Evolutionary conservation across 352 stramenopile genomes (phyloP).

Genomic region (Plasmopara halstedii): DNA sequence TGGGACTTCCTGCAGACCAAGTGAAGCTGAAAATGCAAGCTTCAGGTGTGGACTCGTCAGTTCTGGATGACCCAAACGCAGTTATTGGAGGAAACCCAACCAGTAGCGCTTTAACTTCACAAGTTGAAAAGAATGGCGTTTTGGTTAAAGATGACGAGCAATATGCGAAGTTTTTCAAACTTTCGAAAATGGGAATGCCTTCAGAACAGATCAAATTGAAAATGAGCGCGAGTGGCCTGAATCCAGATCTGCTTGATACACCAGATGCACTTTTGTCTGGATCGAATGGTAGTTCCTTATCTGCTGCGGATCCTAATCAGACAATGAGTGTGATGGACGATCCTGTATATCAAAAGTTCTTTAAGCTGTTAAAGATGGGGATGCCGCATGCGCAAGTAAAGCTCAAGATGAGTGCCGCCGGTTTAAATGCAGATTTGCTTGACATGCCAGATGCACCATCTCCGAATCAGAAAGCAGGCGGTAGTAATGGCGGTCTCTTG

Average conservation of each 20-base stretch:
- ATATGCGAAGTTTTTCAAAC: conserved; percentile 96
- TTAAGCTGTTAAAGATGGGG: conserved; percentile 91
- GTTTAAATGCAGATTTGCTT: conserved; percentile 52
- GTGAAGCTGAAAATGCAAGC: conserved; percentile 85
- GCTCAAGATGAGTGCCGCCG: conserved; percentile 85
- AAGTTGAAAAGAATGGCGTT: conserved; percentile 6
- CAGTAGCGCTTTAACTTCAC: background rate
- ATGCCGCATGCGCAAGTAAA: conserved; percentile 89
- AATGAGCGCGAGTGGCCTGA: conserved; percentile 89
- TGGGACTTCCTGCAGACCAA: conserved; percentile 73
- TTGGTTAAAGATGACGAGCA: conserved; percentile 68
- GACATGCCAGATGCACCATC: conserved; percentile 69
- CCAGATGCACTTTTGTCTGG: conserved; percentile 75
- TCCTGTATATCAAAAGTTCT: conserved; percentile 91
- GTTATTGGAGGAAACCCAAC: conserved; percentile 40
- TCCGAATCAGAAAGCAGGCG: conserved; percentile 42
- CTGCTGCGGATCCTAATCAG: conserved; percentile 1
- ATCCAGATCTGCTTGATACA: conserved; percentile 87
- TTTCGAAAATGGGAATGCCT: conserved; percentile 93
- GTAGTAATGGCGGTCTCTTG: conserved; percentile 23
- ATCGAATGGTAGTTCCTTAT: conserved; percentile 16
- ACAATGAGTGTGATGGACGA: conserved; percentile 88
- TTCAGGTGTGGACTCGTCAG: conserved; percentile 46
- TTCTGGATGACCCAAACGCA: conserved; percentile 64
- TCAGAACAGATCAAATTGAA: conserved; percentile 91